Conservation (phyloP, 495 filamentous ascomycete species). For the Penicillium coprophilum region DNA sequence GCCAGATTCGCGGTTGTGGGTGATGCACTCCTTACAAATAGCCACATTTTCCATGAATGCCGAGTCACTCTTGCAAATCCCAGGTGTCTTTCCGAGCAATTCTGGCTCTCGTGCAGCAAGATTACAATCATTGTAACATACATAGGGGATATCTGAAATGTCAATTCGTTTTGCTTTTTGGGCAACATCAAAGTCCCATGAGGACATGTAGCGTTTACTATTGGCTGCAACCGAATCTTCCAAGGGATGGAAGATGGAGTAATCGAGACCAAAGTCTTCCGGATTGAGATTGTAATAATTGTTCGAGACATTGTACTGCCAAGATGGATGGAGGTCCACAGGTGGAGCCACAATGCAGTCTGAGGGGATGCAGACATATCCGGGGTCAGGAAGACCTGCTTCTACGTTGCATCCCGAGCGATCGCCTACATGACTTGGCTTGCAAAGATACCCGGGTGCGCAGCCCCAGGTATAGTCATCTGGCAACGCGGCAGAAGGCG, state of each 20-base stretch:
- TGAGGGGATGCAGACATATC: slow-evolving; percentile 53
- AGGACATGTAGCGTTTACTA: slow-evolving; percentile 7
- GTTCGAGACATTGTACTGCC: slow-evolving; percentile 47
- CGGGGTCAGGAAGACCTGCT: slow-evolving; percentile 48
- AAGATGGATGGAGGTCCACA: slow-evolving; percentile 36
- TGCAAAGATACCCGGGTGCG: slow-evolving; percentile 60
- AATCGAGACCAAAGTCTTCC: slow-evolving; percentile 58
- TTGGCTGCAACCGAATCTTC: slow-evolving; percentile 2
- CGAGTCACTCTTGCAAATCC: slow-evolving; percentile 45
- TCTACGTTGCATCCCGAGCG: slow-evolving; percentile 53
- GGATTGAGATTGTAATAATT: slow-evolving; percentile 68
- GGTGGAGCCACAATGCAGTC: slow-evolving; percentile 53
- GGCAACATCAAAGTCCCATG: background rate
- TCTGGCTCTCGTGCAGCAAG: slow-evolving; percentile 48
- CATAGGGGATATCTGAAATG: slow-evolving; percentile 29
- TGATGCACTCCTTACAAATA: slow-evolving; percentile 38
- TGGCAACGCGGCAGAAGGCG: slow-evolving; percentile 29
- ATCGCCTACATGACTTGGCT: slow-evolving; percentile 23
- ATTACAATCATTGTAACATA: slow-evolving; percentile 58
- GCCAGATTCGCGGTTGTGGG: slow-evolving; percentile 2
- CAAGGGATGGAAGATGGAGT: slow-evolving; percentile 53
- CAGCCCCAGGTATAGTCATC: slow-evolving; percentile 57
- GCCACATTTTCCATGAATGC: slow-evolving; percentile 37
- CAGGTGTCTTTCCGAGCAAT: slow-evolving; percentile 41
- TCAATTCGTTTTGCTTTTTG: slow-evolving; percentile 11